phyloP scores from a whole-genome alignment of 1,284 basidiomycete species.

The Ceratobasidium sp. region DNA sequence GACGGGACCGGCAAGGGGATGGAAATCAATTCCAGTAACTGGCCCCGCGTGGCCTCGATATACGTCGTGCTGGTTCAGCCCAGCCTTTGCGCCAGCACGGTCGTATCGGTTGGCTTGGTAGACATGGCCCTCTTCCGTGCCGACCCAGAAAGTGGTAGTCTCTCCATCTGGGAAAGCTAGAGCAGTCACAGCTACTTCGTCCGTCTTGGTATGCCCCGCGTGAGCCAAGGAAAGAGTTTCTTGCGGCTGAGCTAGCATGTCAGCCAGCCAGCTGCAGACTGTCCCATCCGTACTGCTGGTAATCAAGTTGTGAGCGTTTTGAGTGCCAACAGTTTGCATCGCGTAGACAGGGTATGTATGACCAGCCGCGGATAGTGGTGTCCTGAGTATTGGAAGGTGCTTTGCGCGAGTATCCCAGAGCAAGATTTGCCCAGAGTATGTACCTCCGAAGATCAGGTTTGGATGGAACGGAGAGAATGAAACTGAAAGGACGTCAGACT shows the following conservation, averaged over 20 bases:
- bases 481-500: conserved; percentile 97
- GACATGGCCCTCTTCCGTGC: conserved; percentile 96
- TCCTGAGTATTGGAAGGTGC: conserved; percentile 94
- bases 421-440: conserved; percentile 97
- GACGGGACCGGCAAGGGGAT: conserved; percentile 87
- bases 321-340: conserved; percentile 96
- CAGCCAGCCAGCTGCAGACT: conserved; percentile 97
- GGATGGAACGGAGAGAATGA: conserved; percentile 98
- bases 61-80: conserved; percentile 88
- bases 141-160: conserved; percentile 94
- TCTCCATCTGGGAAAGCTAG: conserved; percentile 95
- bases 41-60: conserved; percentile 94
- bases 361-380: conserved; percentile 91
- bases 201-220: conserved; percentile 89
- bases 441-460: conserved; percentile 96
- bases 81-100: conserved; percentile 94
- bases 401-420: conserved; percentile 99
- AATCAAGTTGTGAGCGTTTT: conserved; percentile 97
- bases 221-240: conserved; percentile 91
- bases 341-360: conserved; percentile 99
- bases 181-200: conserved; percentile 93
- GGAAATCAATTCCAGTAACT: conserved; percentile 93
- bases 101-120: conserved; percentile 97
- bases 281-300: conserved; percentile 96
- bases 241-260: conserved; percentile 98